Percentiles rank a stretch among this genome's conserved stretches.
Evolutionary conservation across 495 filamentous ascomycete species (phyloP).

Genomic region (Lichina pygmaea): DNA sequence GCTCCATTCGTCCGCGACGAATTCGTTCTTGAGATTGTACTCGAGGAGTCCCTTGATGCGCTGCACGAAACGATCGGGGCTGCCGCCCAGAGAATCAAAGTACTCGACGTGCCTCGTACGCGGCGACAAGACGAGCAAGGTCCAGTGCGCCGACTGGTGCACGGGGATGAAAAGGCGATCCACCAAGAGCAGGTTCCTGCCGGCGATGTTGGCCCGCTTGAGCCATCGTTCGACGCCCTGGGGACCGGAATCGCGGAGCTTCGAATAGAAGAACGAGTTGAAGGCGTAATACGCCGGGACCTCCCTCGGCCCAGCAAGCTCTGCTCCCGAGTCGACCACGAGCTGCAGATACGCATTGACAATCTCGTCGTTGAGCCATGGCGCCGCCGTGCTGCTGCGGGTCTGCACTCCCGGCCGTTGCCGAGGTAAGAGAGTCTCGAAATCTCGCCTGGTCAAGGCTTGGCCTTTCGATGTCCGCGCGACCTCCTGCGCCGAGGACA

Average conservation of each 20-base stretch:
- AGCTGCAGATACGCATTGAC: constrained; percentile 23
- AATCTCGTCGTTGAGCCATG: constrained; percentile 44
- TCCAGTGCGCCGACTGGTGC: constrained; percentile 26
- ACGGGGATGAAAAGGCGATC: constrained; percentile 38
- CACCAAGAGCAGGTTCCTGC: constrained; percentile 22
- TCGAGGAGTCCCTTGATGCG: constrained; percentile 27
- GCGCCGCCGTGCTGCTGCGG: constrained; percentile 8
- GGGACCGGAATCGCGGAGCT: constrained; percentile 24
- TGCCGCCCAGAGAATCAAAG: constrained; percentile 36
- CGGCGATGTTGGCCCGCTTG: constrained; percentile 26
- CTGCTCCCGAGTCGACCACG: constrained; percentile 28
- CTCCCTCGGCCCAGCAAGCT: constrained; percentile 14
- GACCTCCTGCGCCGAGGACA: constrained; percentile 8
- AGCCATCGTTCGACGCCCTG: constrained; percentile 23
- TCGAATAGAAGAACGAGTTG: constrained; percentile 43
- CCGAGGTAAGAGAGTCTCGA: constrained; percentile 24
- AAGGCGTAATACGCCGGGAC: constrained; percentile 42
- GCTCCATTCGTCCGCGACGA: constrained; percentile 32
- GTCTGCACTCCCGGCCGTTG: constrained; percentile 2
- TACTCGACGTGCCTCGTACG: constrained; percentile 35
- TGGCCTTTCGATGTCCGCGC: constrained; percentile 25
- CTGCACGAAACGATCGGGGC: constrained; percentile 11
- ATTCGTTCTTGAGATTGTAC: constrained; percentile 27
- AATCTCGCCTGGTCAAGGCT: constrained; percentile 29
- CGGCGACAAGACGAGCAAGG: constrained; percentile 44